Percentiles rank a stretch among this genome's conserved stretches.
Evolutionary conservation across 192 early-diverging fungal species (phyloP).

Genomic region (Coemansia pectinata): DNA sequence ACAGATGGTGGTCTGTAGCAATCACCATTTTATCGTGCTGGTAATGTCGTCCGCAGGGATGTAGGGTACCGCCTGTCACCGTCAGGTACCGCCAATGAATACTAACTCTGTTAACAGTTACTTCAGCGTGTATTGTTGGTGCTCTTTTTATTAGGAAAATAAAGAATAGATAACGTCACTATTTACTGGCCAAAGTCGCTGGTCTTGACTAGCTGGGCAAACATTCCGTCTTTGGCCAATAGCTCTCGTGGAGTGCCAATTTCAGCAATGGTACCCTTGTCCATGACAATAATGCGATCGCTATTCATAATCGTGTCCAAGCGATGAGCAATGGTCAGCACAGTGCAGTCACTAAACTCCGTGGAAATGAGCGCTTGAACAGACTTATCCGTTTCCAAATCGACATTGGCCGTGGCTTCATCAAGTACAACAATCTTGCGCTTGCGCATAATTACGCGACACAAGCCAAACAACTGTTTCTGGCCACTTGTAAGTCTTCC

Average conservation of each 20-base stretch:
- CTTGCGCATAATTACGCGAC: constrained; percentile 54
- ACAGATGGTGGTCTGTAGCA: neutral
- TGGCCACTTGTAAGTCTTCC: constrained; percentile 44
- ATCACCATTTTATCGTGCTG: neutral
- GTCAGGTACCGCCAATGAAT: too few species aligned
- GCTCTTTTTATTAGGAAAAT: too few species aligned
- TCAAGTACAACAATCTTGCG: constrained; percentile 62
- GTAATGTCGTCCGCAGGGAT: neutral
- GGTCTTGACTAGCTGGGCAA: constrained; percentile 4
- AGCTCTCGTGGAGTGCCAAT: constrained; percentile 10
- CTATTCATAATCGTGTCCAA: constrained; percentile 65
- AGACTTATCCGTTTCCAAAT: constrained; percentile 15
- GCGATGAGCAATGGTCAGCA: constrained; percentile 71
- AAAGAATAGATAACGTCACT: neutral
- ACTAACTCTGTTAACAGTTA: too few species aligned
- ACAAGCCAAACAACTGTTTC: constrained; percentile 62
- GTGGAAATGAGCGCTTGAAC: constrained; percentile 35
- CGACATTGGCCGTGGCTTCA: constrained; percentile 66
- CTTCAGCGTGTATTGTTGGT: too few species aligned
- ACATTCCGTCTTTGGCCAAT: constrained; percentile 8
- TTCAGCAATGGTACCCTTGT: constrained; percentile 22
- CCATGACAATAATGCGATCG: constrained; percentile 69
- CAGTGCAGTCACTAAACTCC: constrained; percentile 48
- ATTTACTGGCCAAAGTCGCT: constrained; percentile 6
- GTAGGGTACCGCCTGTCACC: neutral